phyloP scores from a whole-genome alignment of 768 basidiomycete genomes.

The Tulasnella sp. region DNA sequence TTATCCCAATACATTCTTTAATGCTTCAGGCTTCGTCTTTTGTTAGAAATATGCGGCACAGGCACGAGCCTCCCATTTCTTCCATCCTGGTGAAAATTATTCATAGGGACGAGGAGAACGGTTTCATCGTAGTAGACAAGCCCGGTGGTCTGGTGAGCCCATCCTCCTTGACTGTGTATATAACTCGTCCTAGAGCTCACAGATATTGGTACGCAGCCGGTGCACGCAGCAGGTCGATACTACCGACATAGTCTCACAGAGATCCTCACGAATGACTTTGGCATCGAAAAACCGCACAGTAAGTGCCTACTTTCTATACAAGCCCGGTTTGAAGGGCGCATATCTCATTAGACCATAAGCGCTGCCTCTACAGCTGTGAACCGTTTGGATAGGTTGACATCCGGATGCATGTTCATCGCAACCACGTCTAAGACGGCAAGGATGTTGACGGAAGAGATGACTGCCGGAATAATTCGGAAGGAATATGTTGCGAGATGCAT shows the following conservation, averaged over 20 bases:
- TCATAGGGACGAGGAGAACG: slow-evolving; percentile 61
- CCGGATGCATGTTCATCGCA: slow-evolving; percentile 90
- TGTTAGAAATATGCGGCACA: slow-evolving; percentile 86
- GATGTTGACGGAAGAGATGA: slow-evolving; percentile 68
- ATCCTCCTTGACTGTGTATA: background rate
- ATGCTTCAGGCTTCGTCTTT: too few relatives aligned
- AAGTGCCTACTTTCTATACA: slow-evolving; percentile 28
- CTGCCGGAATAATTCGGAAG: slow-evolving; percentile 71
- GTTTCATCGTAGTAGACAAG: slow-evolving; percentile 91
- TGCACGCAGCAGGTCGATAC: slow-evolving; percentile 88
- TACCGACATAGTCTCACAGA: slow-evolving; percentile 80
- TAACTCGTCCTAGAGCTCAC: background rate
- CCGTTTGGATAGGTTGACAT: slow-evolving; percentile 86
- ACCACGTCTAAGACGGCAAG: slow-evolving; percentile 59
- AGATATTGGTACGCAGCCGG: slow-evolving; percentile 45
- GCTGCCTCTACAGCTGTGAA: slow-evolving; percentile 60
- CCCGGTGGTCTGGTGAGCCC: slow-evolving; percentile 87
- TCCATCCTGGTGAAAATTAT: slow-evolving; percentile 72
- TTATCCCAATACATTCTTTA: too few relatives aligned
- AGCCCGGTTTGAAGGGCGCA: background rate
- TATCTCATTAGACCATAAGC: background rate
- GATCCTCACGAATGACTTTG: slow-evolving; percentile 76
- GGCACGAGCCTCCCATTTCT: slow-evolving; percentile 95
- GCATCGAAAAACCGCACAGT: slow-evolving; percentile 76
- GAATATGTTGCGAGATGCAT: slow-evolving; percentile 84